Base-by-base conservation (phyloP, 345 rosid genomes). In the Physaria fendleri region DNA sequence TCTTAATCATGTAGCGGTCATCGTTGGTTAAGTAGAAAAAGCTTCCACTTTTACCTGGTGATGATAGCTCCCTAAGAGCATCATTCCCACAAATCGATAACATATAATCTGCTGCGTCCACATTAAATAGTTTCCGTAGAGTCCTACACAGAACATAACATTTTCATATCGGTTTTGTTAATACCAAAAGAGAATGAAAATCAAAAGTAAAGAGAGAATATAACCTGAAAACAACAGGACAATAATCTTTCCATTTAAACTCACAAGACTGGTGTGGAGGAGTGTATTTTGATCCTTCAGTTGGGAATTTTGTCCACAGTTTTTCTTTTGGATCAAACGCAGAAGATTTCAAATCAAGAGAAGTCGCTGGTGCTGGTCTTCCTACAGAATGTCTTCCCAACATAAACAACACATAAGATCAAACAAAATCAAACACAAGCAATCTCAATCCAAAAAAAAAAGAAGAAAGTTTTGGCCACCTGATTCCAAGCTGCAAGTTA, bases 31-130 rank as follows among this genome's bases (percentile, higher is more conserved):
- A 64, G 76, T 90, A 94, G 74, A 94, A 94, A 60, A 90, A 94
- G 60, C 96, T 87, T 62, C 97, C 97, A 72, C 99, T 94, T 76
- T 94, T 94, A 29, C 99, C 97, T 4, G 99, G 97, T 32, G 97
- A 94, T 24, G 97, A 90, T 41, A 94, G 90, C 79, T 94, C 99
- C 52, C 99, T 81, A 53, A 94, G 94, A 1, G 96, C 99, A 52
- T 90, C 94, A 42, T 90, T 81, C 24, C 97, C 97, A 56, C 99
- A 94, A 47, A 94, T 82, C 4, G 96, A 94, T 44, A 94, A 16
- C 99, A 94, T 90, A 74, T 94, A 94, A 77, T 94, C 99, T 22
- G 97, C 97, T 55, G 97, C 87, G 41, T 94, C 97, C 65, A 94
- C 88, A 47, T 70, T 74, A 76, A 94, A 94, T 62, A 94, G 74